A percentile compares a stretch with the other conserved stretches of the same genome.
These are phyloP conservation scores for Diaporthe helianthi DNA, from an alignment of 2,329 filamentous ascomycete genomes.

Conservation along the genomic window DNA sequence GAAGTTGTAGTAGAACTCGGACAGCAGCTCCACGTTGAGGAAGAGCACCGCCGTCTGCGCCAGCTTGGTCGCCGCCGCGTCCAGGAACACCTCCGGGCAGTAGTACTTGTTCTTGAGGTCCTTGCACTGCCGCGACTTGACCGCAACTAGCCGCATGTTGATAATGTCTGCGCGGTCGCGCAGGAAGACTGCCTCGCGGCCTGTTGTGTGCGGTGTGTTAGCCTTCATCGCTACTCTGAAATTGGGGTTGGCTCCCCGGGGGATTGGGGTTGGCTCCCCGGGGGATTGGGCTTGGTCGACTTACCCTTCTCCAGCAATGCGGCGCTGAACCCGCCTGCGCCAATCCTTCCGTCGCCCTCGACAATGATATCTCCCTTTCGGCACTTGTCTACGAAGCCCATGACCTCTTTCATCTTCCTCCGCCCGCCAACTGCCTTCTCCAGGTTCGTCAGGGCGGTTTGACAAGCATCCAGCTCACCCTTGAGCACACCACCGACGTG, in stretches of 20 bases:
- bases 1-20: conserved; percentile 98
- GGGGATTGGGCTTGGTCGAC: conserved; percentile 35
- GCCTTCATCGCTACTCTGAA: conserved; percentile 26
- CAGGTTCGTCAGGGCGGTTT: conserved; percentile 76
- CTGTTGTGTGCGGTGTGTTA: conserved; percentile 53
- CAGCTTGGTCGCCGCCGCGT: conserved; percentile 93
- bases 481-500: conserved; percentile 84
- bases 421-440: conserved; percentile 81
- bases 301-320: conserved; percentile 83
- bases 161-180: conserved; percentile 90
- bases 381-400: conserved; percentile 88
- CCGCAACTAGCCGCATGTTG: conserved; percentile 85
- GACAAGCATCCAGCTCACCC: conserved; percentile 84
- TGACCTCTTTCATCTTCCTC: conserved; percentile 87
- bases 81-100: conserved; percentile 97
- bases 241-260: too few relatives aligned
- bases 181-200: conserved; percentile 91
- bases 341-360: conserved; percentile 82
- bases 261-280: too few relatives aligned
- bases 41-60: conserved; percentile 95
- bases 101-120: conserved; percentile 89
- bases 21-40: conserved; percentile 94
- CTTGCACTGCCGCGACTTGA: conserved; percentile 90
- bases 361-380: conserved; percentile 84
- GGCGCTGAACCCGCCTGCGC: conserved; percentile 92